A percentile compares a stretch with the other conserved stretches of the same genome.
Evolutionary conservation across 345 rosid species (phyloP).

Genomic region (Eucalyptus erythrocorys): DNA sequence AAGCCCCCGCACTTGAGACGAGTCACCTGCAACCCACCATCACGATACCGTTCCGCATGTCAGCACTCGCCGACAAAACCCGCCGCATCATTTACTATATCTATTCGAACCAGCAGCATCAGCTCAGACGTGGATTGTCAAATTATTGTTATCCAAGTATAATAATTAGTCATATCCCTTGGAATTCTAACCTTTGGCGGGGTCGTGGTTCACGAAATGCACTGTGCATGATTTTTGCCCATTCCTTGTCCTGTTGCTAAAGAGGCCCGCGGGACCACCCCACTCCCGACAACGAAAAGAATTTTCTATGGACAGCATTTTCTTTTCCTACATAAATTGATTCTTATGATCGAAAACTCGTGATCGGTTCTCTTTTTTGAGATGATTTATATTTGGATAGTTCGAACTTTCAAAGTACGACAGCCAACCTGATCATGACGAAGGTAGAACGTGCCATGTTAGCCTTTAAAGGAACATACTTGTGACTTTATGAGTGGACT

Average conservation of each 20-base stretch:
- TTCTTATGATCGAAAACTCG: neutral
- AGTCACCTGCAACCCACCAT: neutral
- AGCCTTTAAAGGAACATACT: neutral
- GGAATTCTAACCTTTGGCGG: neutral
- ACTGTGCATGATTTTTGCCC: neutral
- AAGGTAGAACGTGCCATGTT: neutral
- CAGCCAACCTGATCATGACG: neutral
- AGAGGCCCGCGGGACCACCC: neutral
- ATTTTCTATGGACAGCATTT: neutral
- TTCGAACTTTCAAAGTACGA: neutral
- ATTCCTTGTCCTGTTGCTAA: neutral
- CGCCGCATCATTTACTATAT: neutral
- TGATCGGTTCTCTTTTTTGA: neutral
- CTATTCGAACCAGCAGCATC: neutral
- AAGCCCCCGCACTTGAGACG: constrained; percentile 1
- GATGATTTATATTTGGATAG: neutral
- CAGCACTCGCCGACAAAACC: neutral
- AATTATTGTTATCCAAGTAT: neutral
- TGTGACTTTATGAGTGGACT: neutral
- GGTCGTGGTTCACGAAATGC: neutral
- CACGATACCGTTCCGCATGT: neutral
- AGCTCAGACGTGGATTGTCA: neutral
- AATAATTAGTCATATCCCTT: neutral
- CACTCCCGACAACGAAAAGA: neutral
- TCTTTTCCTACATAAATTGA: neutral